Evolutionary conservation across 345 rosid species (phyloP).

Genomic region (Eucalyptus marginata): DNA sequence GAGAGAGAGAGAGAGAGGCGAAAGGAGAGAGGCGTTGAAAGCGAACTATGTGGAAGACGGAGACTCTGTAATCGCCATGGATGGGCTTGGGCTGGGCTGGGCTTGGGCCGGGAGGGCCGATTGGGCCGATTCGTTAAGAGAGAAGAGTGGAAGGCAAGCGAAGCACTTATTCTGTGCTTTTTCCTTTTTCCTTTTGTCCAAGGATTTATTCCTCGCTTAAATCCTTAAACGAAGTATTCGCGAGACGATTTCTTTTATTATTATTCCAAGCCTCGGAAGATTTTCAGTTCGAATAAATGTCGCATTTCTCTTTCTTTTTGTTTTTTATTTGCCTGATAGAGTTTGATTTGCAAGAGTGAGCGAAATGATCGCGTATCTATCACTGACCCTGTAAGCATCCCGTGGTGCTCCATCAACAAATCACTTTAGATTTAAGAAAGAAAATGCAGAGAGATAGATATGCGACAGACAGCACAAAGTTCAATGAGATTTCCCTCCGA

Average conservation of each 20-base stretch:
- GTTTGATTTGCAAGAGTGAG: neutral
- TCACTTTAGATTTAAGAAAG: neutral
- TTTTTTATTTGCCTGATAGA: neutral
- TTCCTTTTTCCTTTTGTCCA: neutral
- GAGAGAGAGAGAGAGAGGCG: too few relatives aligned
- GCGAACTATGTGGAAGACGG: neutral
- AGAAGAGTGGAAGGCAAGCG: neutral
- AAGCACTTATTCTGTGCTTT: neutral
- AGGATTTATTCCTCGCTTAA: neutral
- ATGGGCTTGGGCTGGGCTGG: neutral
- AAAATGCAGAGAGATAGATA: neutral
- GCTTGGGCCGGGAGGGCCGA: neutral
- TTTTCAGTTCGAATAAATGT: neutral
- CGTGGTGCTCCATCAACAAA: neutral
- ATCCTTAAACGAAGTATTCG: neutral
- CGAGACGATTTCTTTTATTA: neutral
- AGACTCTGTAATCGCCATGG: neutral
- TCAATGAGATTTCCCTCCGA: neutral
- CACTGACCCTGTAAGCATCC: too few relatives aligned
- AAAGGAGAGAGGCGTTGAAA: neutral
- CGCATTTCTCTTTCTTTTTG: neutral
- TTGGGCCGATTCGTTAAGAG: neutral
- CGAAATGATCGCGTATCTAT: neutral
- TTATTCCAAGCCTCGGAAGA: neutral
- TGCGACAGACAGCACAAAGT: neutral